Conservation (phyloP, 2,329 filamentous ascomycete species). For the Ophiostoma sp. region DNA sequence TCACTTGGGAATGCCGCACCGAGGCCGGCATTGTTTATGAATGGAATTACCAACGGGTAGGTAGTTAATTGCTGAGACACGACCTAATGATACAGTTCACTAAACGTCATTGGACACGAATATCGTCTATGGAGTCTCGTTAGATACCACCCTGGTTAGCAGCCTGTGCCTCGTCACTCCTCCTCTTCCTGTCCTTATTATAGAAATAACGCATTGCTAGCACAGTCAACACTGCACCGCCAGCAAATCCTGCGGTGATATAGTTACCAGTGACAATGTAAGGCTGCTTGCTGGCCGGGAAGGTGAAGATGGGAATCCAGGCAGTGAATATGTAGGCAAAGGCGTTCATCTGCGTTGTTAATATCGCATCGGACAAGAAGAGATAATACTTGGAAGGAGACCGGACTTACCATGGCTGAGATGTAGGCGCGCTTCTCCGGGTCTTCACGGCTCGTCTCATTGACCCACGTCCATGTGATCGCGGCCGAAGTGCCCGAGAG, state of each 20-base stretch:
- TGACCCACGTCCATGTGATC: slow-evolving; percentile 28
- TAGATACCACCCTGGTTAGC: not conserved
- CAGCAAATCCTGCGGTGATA: slow-evolving; percentile 27
- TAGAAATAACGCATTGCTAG: slow-evolving; percentile 28
- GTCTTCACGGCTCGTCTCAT: slow-evolving; percentile 28
- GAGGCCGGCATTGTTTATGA: not conserved
- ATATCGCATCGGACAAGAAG: too few relatives aligned
- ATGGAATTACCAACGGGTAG: too few relatives aligned
- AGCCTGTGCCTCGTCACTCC: not conserved
- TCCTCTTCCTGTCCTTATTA: slow-evolving; percentile 24
- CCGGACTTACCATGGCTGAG: slow-evolving; percentile 26
- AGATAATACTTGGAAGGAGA: too few relatives aligned
- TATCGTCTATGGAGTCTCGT: too few relatives aligned
- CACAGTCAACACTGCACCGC: slow-evolving; percentile 21
- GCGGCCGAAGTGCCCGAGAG: slow-evolving; percentile 27
- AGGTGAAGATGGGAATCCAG: slow-evolving; percentile 32
- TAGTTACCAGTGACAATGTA: slow-evolving; percentile 32
- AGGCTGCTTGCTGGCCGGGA: slow-evolving; percentile 31
- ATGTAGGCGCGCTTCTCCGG: slow-evolving; percentile 31
- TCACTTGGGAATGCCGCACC: not conserved
- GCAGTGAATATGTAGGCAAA: slow-evolving; percentile 32
- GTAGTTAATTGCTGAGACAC: too few relatives aligned
- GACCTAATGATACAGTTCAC: too few relatives aligned
- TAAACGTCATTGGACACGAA: too few relatives aligned
- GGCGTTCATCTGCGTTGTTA: slow-evolving; percentile 27